Evolutionary conservation across 2,329 filamentous ascomycete species (phyloP), one percentile per base, ranked within the genome.

Genomic region (Rhytidhysteron rufulum): DNA sequence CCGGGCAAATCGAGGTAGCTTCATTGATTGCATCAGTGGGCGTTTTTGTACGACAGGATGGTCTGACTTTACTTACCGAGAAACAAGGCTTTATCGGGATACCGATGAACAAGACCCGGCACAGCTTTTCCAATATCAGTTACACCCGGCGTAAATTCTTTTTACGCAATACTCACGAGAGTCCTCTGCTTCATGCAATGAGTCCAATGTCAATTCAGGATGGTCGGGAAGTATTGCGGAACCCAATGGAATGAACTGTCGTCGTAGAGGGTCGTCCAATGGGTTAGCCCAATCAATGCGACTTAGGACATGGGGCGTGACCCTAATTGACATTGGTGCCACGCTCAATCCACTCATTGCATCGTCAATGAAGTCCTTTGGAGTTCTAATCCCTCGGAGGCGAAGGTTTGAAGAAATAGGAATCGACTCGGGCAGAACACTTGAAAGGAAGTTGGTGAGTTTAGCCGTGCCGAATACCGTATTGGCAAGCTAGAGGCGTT

Each of bases 61-160:
- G n/a, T n/a, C n/a, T n/a, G n/a, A n/a, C n/a, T n/a, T 13, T 27
- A 13, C 70, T 57, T 60, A 81, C 79, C 72, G 21, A 83, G 62
- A 40, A 84, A 81, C 5, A 84, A 58, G 2, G 75, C 79, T 57
- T 80, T 82, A 43, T 82, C 78, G 0, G 73, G 73, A 54, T 85
- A 84, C n/a, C 80, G 70, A 55, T 83, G 79, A 2, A 83, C 77
- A 3, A 83, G 58, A 0, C 77, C 78, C 13, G 69, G 63, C 2
- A 81, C 76, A 0, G 77, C 53, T 59, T 34, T 8, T 11, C 3
- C 9, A 13, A 6, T 27, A 50, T 22, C 27, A 37, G 29, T n/a
- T n/a, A n/a, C n/a, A n/a, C n/a, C n/a, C n/a, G n/a, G n/a, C n/a
- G n/a, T n/a, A n/a, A n/a, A n/a, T n/a, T n/a, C n/a, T n/a, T n/a